Base-by-base conservation (phyloP, 1,284 basidiomycete genomes). In the Cystobasidium slooffiae region DNA sequence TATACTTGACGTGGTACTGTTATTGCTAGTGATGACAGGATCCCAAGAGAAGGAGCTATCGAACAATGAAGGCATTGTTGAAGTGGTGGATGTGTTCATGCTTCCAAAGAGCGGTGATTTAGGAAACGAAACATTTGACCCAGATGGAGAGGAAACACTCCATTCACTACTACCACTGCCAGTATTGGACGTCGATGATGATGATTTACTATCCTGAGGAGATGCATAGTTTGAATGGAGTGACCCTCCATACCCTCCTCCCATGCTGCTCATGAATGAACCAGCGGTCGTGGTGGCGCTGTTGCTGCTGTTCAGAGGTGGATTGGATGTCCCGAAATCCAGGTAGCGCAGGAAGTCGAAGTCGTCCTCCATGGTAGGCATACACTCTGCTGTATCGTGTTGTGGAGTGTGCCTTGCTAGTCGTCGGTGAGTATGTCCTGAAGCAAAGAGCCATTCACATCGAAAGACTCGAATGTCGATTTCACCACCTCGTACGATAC, bases 331-430 rank as follows among this genome's bases (percentile, higher is more conserved):
- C 41, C 62, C 41, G 41, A 66, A 65, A 62, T 73, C 70, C 51
- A 73, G 63, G 47, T 73, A 73, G 62, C 63, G 49, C 53, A 73
- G 70, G 63, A 73, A 73, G 63, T 73, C 70, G 37, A 73, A 73
- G 24, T 73, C 70, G 49, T 56, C 61, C 16, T 72, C 69, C 69
- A 72, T 72, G 41, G 43, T 37, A 1, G 51, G 18, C 7, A 24
- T 22, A 8, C 16, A 49, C 24, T 20, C 20, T 6, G 20, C 31
- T 31, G 64, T 20, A 22, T 14, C 7, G 41, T 8, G 1, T 39
- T 52, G 46, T 56, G 1, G 31, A 31, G 3, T 37, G 53, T 37
- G 10, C 46, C 46, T 49, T 47, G 10, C 22, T 55, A 41, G 12
- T 39, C 43, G 56, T 58, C 31, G 10, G 37, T n/a, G n/a, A n/a